Conservation (phyloP, 2,329 filamentous ascomycete genomes). For the Fusarium pseudoanthophilum region DNA sequence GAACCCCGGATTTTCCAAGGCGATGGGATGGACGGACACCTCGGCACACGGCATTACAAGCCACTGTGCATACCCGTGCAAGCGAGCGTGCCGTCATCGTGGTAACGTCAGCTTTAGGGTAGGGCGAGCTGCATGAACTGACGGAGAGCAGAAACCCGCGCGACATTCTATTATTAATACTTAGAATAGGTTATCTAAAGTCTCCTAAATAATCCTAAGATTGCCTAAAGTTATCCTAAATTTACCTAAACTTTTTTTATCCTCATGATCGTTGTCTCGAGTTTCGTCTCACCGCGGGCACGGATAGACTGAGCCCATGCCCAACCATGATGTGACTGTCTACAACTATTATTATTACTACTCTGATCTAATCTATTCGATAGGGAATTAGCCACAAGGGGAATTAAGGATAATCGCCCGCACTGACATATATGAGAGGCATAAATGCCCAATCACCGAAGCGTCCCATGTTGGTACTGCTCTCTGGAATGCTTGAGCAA, state of each 20-base stretch:
- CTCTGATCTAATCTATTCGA: background rate
- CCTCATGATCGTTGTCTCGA: background rate
- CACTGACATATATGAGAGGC: background rate
- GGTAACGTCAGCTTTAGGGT: background rate
- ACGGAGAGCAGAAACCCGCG: background rate
- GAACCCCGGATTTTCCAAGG: constrained; percentile 27
- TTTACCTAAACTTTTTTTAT: background rate
- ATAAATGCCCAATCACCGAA: background rate
- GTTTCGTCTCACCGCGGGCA: background rate
- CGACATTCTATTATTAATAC: too few relatives aligned
- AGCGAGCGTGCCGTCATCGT: background rate
- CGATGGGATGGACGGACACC: background rate
- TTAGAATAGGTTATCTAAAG: background rate
- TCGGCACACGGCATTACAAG: constrained; percentile 10
- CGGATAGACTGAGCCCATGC: background rate
- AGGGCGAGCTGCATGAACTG: background rate
- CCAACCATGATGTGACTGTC: too few relatives aligned
- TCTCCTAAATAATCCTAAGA: fast-evolving
- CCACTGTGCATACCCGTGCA: constrained; percentile 2
- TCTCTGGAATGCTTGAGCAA: background rate
- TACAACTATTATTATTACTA: too few relatives aligned
- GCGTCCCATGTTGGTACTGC: background rate
- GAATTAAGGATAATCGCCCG: background rate
- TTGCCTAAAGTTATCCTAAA: background rate
- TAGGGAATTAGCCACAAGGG: background rate